Evolutionary conservation across 2,329 filamentous ascomycete genomes (phyloP), one percentile per base, ranked within the genome.

Genomic region (Thielaviopsis populi): DNA sequence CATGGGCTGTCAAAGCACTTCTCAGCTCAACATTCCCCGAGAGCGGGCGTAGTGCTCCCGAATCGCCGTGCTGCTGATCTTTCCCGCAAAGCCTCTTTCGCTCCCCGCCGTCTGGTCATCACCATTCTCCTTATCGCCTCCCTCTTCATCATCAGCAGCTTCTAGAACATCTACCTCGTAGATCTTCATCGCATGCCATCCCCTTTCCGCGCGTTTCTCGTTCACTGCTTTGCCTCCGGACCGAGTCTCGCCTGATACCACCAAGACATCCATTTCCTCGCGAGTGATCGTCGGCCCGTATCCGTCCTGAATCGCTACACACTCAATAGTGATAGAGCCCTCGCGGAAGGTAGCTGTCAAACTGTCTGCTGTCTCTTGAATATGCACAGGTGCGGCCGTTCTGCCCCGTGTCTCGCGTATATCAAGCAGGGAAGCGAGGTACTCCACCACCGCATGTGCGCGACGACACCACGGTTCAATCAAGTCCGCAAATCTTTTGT

Each of bases 21-120:
- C 33, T 41, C 11, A 59, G 19, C 7, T 15, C 37, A 4, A 13
- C n/a, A 13, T 67, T 11, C 60, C 41, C 42, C 66, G 70, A 1
- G 71, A 70, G 65, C 74, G 70, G 0, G 78, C 77, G 64, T 73
- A 76, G 65, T 75, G 76, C 70, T 77, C 75, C 62, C 87, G 79
- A 69, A 96, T 95, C 65, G 87, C 87, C 0, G 91, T 95, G 74
- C 91, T 96, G 77, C 91, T 95, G 69, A 96, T 88, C 76, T 96
- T 97, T 67, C 82, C 81, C 30, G 85, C 83, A 74, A 95, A 96
- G 68, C 81, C 79, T 64, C 84, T 81, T 13, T 72, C 76, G 68
- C 74, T 75, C n/a, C 69, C 73, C 46, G 69, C 72, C 50, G 69
- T 70, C 1, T 77, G 2, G 13, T 7, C 58, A 22, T 15, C 27